phyloP scores from a whole-genome alignment of 2,329 filamentous ascomycete genomes.

The Ascochyta lentis region DNA sequence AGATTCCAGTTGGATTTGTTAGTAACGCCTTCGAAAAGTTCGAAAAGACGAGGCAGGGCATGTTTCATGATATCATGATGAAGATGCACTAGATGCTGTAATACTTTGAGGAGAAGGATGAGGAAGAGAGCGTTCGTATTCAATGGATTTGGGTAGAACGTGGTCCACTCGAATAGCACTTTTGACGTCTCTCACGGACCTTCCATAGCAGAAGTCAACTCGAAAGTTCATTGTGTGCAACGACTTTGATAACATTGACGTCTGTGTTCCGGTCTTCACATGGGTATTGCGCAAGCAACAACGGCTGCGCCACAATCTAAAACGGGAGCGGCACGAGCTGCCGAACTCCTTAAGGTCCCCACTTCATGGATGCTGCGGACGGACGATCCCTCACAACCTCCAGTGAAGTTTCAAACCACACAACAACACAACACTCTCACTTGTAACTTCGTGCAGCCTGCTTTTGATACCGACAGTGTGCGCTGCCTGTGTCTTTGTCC shows the following conservation, averaged over 20 bases:
- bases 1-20: slow-evolving; percentile 58
- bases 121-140: not conserved
- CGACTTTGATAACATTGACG: not conserved
- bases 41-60: slow-evolving; percentile 57
- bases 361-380: slow-evolving; percentile 15
- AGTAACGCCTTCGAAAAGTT: slow-evolving; percentile 53
- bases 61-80: slow-evolving; percentile 35
- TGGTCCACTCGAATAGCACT: not conserved
- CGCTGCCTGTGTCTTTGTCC: not conserved
- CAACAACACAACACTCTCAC: slow-evolving; percentile 11
- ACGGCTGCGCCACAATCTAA: slow-evolving; percentile 18
- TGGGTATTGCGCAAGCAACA: not conserved
- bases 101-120: not conserved
- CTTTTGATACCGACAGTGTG: slow-evolving; percentile 1
- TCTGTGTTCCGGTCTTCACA: not conserved
- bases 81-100: slow-evolving; percentile 18
- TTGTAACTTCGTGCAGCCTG: not conserved
- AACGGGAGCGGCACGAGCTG: slow-evolving; percentile 9
- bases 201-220: not conserved
- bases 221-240: not conserved
- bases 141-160: not conserved
- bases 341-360: slow-evolving; percentile 15
- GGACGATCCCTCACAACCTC: slow-evolving; percentile 1
- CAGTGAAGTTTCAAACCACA: slow-evolving; percentile 15
- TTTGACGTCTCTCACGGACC: not conserved